Conservation (phyloP, 805 yeast genomes). For the Candida manassasensis region DNA sequence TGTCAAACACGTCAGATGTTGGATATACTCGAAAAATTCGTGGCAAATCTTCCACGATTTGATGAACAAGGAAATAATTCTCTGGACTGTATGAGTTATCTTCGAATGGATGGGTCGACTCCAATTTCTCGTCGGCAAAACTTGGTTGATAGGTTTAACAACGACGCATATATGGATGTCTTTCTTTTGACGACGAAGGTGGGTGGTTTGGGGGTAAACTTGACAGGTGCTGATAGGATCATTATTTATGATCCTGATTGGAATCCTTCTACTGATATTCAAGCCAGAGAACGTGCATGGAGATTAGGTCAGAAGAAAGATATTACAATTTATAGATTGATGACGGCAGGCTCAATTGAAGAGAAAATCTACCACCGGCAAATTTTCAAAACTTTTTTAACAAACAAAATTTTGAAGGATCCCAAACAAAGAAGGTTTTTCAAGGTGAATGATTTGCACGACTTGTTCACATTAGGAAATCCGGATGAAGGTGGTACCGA, state of each 20-base stretch:
- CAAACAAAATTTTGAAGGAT: constrained; percentile 90
- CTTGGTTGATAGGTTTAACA: constrained; percentile 78
- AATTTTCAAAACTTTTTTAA: constrained; percentile 88
- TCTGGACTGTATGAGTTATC: constrained; percentile 36
- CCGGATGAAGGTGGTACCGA: constrained; percentile 62
- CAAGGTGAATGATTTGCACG: constrained; percentile 87
- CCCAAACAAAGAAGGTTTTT: constrained; percentile 93
- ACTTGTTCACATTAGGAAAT: constrained; percentile 80
- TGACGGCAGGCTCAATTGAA: constrained; percentile 94
- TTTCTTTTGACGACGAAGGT: constrained; percentile 90
- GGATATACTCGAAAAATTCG: constrained; percentile 71
- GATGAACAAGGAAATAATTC: constrained; percentile 11
- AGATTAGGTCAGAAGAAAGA: constrained; percentile 91
- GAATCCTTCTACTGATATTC: constrained; percentile 97
- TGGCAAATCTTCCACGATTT: constrained; percentile 34
- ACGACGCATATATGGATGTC: constrained; percentile 49
- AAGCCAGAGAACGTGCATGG: constrained; percentile 97
- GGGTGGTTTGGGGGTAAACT: constrained; percentile 91
- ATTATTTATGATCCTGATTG: constrained; percentile 96
- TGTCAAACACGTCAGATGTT: constrained; percentile 94
- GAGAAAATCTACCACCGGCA: constrained; percentile 96
- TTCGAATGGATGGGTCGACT: constrained; percentile 95
- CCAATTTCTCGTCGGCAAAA: constrained; percentile 70
- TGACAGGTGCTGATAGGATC: constrained; percentile 93
- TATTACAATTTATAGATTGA: constrained; percentile 82